These are phyloP conservation scores for Gossypium raimondii DNA, from an alignment of 345 rosid genomes.

Conservation along the genomic window DNA sequence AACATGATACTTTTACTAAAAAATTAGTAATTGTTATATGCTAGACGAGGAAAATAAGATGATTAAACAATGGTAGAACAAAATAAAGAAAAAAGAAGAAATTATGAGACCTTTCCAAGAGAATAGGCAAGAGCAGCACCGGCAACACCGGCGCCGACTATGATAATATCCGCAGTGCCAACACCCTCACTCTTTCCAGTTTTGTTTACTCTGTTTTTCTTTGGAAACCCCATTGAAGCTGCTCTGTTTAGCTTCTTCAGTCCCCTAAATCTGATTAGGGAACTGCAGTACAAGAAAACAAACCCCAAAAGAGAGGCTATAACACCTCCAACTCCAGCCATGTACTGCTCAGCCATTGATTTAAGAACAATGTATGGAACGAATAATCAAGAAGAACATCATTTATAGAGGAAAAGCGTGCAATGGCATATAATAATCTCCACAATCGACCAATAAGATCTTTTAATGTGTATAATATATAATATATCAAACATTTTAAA, in stretches of 20 bases:
- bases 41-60: not conserved
- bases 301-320: not conserved
- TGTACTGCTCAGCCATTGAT: not conserved
- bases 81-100: not conserved
- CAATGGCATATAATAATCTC: too few species aligned
- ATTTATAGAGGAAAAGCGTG: too few species aligned
- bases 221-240: not conserved
- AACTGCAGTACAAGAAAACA: not conserved
- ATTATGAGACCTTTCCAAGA: constrained; percentile 15
- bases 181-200: not conserved
- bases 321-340: not conserved
- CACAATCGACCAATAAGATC: too few species aligned
- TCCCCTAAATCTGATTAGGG: not conserved
- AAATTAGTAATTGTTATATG: too few species aligned
- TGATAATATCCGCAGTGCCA: constrained; percentile 12
- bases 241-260: not conserved
- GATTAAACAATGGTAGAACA: not conserved
- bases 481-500: too few species aligned
- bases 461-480: too few species aligned
- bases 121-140: constrained; percentile 59
- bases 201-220: not conserved
- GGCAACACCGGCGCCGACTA: constrained; percentile 46
- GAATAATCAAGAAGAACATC: too few species aligned
- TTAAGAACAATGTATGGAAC: not conserved
- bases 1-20: too few species aligned